phyloP scores from a whole-genome alignment of 2,329 filamentous ascomycete genomes.

The Coniosporium tulheliwenetii region DNA sequence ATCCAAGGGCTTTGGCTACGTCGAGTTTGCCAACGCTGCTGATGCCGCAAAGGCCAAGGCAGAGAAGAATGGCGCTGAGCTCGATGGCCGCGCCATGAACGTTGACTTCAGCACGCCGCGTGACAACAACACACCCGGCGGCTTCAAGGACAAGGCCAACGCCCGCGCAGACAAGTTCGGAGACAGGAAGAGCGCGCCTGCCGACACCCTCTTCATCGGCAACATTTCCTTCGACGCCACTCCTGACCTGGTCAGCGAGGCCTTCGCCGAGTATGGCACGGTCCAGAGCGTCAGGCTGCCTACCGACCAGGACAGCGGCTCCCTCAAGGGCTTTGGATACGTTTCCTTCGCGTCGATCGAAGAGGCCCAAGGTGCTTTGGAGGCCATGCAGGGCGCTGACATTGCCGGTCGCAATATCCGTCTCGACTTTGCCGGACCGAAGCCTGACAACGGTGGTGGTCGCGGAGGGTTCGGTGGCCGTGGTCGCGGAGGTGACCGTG shows the following conservation, averaged over 20 bases:
- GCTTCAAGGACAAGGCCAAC: conserved; percentile 25
- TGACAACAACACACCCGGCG: conserved; percentile 28
- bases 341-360: conserved; percentile 70
- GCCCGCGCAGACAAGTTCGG: conserved; percentile 55
- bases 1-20: conserved; percentile 84
- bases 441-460: conserved; percentile 36
- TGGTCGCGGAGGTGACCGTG: conserved; percentile 21
- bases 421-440: conserved; percentile 65
- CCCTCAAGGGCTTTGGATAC: conserved; percentile 86
- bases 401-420: conserved; percentile 61
- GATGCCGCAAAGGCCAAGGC: conserved; percentile 57
- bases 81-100: conserved; percentile 63
- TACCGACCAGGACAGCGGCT: conserved; percentile 71
- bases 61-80: conserved; percentile 56
- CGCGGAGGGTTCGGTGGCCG: conserved; percentile 27
- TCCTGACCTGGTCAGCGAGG: conserved; percentile 57
- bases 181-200: conserved; percentile 55
- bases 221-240: conserved; percentile 77
- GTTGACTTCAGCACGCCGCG: conserved; percentile 63
- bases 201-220: conserved; percentile 80
- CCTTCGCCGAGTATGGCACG: conserved; percentile 56
- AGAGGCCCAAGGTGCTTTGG: conserved; percentile 63
- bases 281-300: conserved; percentile 74
- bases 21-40: conserved; percentile 60
- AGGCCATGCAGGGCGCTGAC: conserved; percentile 54